Base-by-base conservation (phyloP, 495 filamentous ascomycete genomes). In the Podospora pseudoanserina region DNA sequence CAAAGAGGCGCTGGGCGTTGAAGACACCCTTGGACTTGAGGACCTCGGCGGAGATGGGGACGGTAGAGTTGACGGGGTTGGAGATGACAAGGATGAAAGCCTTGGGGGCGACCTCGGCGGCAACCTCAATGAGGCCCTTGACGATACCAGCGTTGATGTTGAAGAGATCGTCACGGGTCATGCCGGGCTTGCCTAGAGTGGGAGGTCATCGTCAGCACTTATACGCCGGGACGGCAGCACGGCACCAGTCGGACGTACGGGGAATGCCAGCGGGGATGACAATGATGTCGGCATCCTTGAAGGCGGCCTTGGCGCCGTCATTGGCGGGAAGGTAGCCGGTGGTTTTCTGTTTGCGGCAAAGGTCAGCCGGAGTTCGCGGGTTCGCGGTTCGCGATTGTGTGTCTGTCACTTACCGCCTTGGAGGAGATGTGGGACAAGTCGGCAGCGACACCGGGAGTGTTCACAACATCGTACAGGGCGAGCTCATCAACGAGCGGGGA, bases 111-210 rank as follows among this genome's bases (percentile, higher is more conserved):
- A 88, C 85, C 77, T 97, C 89, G 68, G 95, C 94, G 71, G 94
- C 88, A 34, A 91, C 89, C 78, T 93, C 89, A 75, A 92, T 88
- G 64, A 97, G 85, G 68, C 90, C 90, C 75, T 91, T 91, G 72
- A 97, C 93, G 75, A 97, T 97, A 67, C 93, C 91, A 63, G 94
- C 94, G 75, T 97, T 97, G 84, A 96, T 92, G 82, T 95, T 97
- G 90, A 99, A 99, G 66, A 99, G 92, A 74, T 97, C 94, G 76
- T 99, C 96, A 84, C 95, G 93, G 79, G 90, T 97, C 95, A 99
- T 99, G 75, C 96, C 96, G 68, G 95, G 95, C 85, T 98, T 98
- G 81, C 94, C 94, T 97, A 71, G 65, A 67, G 3, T n/a, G 15
- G 13, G 55, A 19, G 55, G 62, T 32, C 65, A 26, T 34, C 34